Base-by-base conservation (phyloP, 441 rosid genomes). In the Geranium incanum region DNA sequence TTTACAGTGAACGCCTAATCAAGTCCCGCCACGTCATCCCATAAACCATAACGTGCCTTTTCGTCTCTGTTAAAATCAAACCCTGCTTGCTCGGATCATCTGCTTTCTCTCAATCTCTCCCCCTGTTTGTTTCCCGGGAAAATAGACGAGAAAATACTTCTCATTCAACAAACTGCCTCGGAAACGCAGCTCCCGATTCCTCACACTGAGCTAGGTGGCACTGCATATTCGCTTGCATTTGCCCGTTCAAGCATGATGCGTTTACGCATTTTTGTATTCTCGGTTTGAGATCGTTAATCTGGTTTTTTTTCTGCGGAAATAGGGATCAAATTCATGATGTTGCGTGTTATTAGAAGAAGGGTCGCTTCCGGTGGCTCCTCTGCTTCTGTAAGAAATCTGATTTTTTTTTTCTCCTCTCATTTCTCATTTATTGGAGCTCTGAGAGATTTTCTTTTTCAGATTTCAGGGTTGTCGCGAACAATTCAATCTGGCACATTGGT, bases 341-440 rank as follows among this genome's bases (percentile, higher is more conserved):
- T 90, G 76, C 85, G 93, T 21, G 82, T 85, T 81, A 68, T 85
- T 66, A 74, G 90, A 78, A 80, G 92, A 78, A 82, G 89, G 73
- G 81, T 84, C 62, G 76, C 86, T 43, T 50, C 69, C 74, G 86
- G 93, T 74, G 80, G 86, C 83, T 82, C 86, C 37, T 80, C 87
- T 73, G 76, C 83, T 77, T 82, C 77, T 82, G 97, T 91, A 71
- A 71, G 83, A 48, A 50, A 33, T 76, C 43, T 55, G 0, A 15
- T 55, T 9, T 65, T 69, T n/a, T 12, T 66, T 18, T 59, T 19
- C 41, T 72, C 55, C 57, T 1, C 57, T 37, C 43, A 39, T 15
- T 69, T 28, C 16, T 2, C 4, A 1, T 13, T 76, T 72, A 36
- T 69, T 72, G 23, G 16, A 21, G 69, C 60, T 19, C 57, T 41